Evolutionary conservation across 1,284 basidiomycete species (phyloP), one percentile per base, ranked within the genome.

Genomic region (Agaricales sp.): DNA sequence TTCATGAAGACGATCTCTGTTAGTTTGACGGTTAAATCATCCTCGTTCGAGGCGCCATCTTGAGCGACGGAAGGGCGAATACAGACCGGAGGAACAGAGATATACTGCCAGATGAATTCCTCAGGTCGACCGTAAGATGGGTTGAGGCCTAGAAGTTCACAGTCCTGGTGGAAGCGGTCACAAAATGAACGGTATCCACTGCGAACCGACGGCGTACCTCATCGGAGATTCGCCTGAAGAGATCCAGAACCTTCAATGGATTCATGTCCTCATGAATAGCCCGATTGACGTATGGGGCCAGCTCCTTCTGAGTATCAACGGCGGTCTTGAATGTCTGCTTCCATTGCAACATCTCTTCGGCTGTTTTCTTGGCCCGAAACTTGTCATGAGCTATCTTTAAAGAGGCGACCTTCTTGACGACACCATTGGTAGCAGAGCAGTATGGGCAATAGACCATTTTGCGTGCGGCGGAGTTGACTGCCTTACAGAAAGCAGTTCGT

Each of bases 51-150:
- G 14, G 93, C 93, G 12, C 88, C 92, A 59, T 99, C 96, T 64
- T 99, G 96, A 0, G 90, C 87, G 1, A 99, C 96, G 3, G 93
- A 97, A 0, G 96, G 96, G 43, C 96, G 83, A 52, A 99, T 99
- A 63, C 92, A 96, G 37, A 97, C 93, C 0, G 96, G 96, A 16
- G 96, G 96, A 13, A 99, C 96, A 25, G 94, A 96, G 14, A 99
- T 85, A 66, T 99, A 99, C 65, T 98, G 95, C 96, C 96, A 99
- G 51, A 99, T 83, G 62, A 95, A 98, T 63, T 98, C 89, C 68
- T 99, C 96, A 1, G 96, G 96, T 50, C 96, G 73, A 49, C 94
- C 94, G 59, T 85, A 86, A 23, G 82, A 78, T 2, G 96, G 96
- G 53, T 90, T 82, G 49, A 99, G 69, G 1, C 95, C 94, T 6